Percentiles rank a stretch among this genome's conserved stretches.
phyloP scores from a whole-genome alignment of 805 yeast genomes.

The Yarrowia sp. region DNA sequence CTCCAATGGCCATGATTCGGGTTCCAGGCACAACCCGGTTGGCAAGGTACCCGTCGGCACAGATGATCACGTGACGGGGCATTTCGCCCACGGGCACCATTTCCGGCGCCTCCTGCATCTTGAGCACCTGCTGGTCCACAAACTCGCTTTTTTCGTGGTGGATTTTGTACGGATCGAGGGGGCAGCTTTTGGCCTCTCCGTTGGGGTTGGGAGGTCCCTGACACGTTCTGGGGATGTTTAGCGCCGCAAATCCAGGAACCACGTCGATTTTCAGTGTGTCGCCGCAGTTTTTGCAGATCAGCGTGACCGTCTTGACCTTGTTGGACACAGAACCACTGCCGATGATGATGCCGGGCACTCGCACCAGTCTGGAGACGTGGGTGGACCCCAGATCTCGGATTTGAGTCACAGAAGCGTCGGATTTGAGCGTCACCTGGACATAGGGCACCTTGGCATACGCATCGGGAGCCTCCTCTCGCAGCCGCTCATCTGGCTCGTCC shows the following conservation, averaged over 20 bases:
- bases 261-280: slow-evolving; percentile 73
- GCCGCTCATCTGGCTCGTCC: slow-evolving; percentile 39
- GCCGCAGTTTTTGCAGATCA: slow-evolving; percentile 87
- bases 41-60: slow-evolving; percentile 88
- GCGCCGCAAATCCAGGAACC: slow-evolving; percentile 71
- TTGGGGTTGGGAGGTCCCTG: slow-evolving; percentile 60
- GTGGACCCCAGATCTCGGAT: slow-evolving; percentile 85
- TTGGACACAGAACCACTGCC: slow-evolving; percentile 88
- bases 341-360: slow-evolving; percentile 91
- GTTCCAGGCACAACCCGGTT: slow-evolving; percentile 95
- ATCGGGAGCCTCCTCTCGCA: slow-evolving; percentile 48
- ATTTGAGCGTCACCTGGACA: slow-evolving; percentile 80
- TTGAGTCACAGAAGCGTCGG: slow-evolving; percentile 73
- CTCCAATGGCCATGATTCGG: slow-evolving; percentile 88
- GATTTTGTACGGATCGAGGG: slow-evolving; percentile 89
- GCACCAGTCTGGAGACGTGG: slow-evolving; percentile 85
- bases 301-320: slow-evolving; percentile 80
- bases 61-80: slow-evolving; percentile 90
- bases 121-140: slow-evolving; percentile 92
- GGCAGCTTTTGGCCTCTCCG: slow-evolving; percentile 66
- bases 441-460: slow-evolving; percentile 66
- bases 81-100: slow-evolving; percentile 99
- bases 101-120: slow-evolving; percentile 96
- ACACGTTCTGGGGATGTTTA: slow-evolving; percentile 72
- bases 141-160: slow-evolving; percentile 94